Evolutionary conservation across 768 basidiomycete genomes (phyloP).

Genomic region (Leccinum fibrillosum): DNA sequence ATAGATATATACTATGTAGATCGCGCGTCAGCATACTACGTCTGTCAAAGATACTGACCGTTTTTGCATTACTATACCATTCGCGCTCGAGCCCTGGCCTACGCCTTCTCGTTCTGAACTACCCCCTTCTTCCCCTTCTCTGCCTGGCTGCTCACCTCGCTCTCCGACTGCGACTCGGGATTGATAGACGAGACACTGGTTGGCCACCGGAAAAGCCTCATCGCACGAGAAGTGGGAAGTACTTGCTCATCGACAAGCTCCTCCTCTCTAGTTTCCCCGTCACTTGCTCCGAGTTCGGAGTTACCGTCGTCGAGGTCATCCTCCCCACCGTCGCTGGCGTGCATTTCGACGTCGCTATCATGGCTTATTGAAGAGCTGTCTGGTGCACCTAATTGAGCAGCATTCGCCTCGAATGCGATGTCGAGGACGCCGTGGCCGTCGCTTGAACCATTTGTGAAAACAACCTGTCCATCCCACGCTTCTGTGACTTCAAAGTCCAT

Average conservation of each 20-base stretch:
- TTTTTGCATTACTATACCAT: background rate
- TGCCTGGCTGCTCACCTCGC: conserved; percentile 15
- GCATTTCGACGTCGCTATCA: conserved; percentile 51
- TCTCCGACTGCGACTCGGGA: conserved; percentile 38
- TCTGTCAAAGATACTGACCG: background rate
- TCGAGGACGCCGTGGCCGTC: conserved; percentile 55
- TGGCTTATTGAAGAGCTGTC: conserved; percentile 47
- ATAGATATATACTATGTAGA: background rate
- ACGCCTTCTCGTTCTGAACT: background rate
- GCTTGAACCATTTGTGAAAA: conserved; percentile 62
- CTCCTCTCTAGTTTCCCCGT: conserved; percentile 80
- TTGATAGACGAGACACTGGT: conserved; percentile 61
- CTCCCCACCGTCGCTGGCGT: conserved; percentile 33
- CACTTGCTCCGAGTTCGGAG: conserved; percentile 50
- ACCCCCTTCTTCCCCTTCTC: conserved; percentile 9
- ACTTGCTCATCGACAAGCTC: conserved; percentile 77
- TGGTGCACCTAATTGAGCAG: conserved; percentile 48
- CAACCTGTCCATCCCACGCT: conserved; percentile 72
- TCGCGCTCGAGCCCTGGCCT: background rate
- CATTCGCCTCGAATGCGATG: conserved; percentile 66
- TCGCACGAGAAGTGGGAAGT: conserved; percentile 71
- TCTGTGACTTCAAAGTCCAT: conserved; percentile 60
- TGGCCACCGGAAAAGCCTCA: conserved; percentile 69
- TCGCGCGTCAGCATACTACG: background rate
- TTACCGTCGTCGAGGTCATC: conserved; percentile 41